Evolutionary conservation across 2,329 filamentous ascomycete genomes (phyloP).

Genomic region (Stachybotrys chlorohalonatus): DNA sequence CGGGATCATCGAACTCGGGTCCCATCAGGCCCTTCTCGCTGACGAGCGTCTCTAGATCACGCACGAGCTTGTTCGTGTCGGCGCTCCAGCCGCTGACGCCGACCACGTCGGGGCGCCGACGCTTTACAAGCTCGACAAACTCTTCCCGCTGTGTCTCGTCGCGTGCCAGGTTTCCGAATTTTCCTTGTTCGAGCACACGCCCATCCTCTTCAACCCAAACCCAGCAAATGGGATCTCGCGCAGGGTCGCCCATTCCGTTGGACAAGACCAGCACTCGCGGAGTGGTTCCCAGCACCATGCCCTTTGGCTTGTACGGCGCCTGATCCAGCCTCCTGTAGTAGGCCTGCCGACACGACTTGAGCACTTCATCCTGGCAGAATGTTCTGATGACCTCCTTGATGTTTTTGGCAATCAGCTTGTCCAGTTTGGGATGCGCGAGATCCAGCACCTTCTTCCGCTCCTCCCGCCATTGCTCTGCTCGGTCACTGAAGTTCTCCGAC

Average conservation of each 20-base stretch:
- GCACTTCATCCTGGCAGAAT: conserved; percentile 86
- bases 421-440: conserved; percentile 69
- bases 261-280: conserved; percentile 82
- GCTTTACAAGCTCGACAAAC: conserved; percentile 71
- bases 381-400: conserved; percentile 92
- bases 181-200: conserved; percentile 79
- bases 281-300: conserved; percentile 78
- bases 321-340: conserved; percentile 89
- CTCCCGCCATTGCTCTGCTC: conserved; percentile 90
- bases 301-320: conserved; percentile 90
- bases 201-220: conserved; percentile 91
- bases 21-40: conserved; percentile 68
- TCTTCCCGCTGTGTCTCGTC: conserved; percentile 59
- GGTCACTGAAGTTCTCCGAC: conserved; percentile 90
- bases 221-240: conserved; percentile 78
- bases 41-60: conserved; percentile 71
- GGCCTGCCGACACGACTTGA: conserved; percentile 79
- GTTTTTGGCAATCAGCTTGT: conserved; percentile 76
- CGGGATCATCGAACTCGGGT: conserved; percentile 70
- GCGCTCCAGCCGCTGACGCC: conserved; percentile 83
- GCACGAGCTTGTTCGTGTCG: conserved; percentile 75
- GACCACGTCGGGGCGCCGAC: conserved; percentile 80
- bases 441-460: conserved; percentile 81
- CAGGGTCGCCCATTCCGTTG: conserved; percentile 67
- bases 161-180: conserved; percentile 67